Evolutionary conservation across 768 basidiomycete species (phyloP).

Genomic region (Boletus speciosus): DNA sequence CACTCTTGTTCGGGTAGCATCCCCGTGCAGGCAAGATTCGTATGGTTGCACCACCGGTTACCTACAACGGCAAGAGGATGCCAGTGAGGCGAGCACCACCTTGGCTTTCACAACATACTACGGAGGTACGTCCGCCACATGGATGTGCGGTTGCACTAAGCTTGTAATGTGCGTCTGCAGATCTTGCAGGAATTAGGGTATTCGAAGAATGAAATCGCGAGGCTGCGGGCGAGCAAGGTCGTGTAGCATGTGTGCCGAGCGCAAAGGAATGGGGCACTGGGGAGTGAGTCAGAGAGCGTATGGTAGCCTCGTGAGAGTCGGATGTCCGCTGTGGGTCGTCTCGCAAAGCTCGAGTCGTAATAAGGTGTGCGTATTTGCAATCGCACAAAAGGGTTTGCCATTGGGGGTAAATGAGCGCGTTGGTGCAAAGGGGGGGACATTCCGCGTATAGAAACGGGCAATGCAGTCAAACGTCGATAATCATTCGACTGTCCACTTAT

Average conservation of each 20-base stretch:
- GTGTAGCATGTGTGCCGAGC: slow-evolving; percentile 31
- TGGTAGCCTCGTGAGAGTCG: slow-evolving; percentile 5
- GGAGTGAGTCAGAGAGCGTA: neutral
- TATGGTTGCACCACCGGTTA: slow-evolving; percentile 76
- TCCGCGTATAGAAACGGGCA: slow-evolving; percentile 23
- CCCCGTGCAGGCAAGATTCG: slow-evolving; percentile 73
- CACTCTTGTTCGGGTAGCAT: slow-evolving; percentile 44
- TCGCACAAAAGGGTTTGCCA: slow-evolving; percentile 20
- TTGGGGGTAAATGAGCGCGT: slow-evolving; percentile 14
- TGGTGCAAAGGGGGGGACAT: neutral
- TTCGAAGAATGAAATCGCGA: slow-evolving; percentile 35
- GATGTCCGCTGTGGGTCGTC: slow-evolving; percentile 30
- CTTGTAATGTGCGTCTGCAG: slow-evolving; percentile 24
- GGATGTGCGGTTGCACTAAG: neutral
- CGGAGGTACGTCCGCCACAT: slow-evolving; percentile 47
- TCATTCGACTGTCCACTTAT: slow-evolving; percentile 32
- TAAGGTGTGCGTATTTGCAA: slow-evolving; percentile 26
- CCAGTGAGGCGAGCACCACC: slow-evolving; percentile 73
- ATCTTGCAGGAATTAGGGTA: slow-evolving; percentile 44
- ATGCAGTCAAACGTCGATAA: slow-evolving; percentile 28
- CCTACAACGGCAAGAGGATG: slow-evolving; percentile 80
- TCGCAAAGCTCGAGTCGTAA: slow-evolving; percentile 4
- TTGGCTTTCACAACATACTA: slow-evolving; percentile 83
- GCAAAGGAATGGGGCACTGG: slow-evolving; percentile 19
- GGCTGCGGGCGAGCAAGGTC: slow-evolving; percentile 41